A percentile compares a stretch with the other conserved stretches of the same genome.
These are phyloP conservation scores for Malus hybrid DNA, from an alignment of 331 rosid species.

Conservation along the genomic window DNA sequence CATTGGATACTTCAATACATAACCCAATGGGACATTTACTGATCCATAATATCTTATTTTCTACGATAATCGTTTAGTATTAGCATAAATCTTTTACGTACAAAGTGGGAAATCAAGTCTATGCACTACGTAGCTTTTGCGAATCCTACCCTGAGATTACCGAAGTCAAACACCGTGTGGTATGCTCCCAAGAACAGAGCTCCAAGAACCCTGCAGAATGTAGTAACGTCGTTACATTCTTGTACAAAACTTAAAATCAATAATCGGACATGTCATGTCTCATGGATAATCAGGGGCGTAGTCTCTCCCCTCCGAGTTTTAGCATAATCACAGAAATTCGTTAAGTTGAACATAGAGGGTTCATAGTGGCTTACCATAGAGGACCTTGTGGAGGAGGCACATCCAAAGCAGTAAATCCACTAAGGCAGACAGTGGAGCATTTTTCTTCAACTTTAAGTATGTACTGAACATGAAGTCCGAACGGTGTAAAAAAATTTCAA, in stretches of 20 bases:
- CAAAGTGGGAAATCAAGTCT: background rate
- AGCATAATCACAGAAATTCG: background rate
- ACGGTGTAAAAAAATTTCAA: background rate
- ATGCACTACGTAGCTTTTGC: conserved; percentile 43
- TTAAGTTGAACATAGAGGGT: background rate
- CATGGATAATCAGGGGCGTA: too few relatives aligned
- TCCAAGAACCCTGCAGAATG: conserved; percentile 70
- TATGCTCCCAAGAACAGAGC: conserved; percentile 56
- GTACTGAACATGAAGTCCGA: conserved; percentile 32
- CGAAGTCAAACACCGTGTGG: conserved; percentile 73
- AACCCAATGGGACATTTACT: too few relatives aligned
- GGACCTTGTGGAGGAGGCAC: conserved; percentile 78
- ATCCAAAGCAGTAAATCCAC: conserved; percentile 59
- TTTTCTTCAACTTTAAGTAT: conserved; percentile 44
- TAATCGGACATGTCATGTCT: background rate
- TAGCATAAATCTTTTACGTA: background rate
- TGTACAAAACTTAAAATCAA: background rate
- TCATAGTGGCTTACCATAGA: conserved; percentile 40
- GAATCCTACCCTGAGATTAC: conserved; percentile 58
- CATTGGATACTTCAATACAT: too few relatives aligned
- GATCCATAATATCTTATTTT: too few relatives aligned
- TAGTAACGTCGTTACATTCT: background rate
- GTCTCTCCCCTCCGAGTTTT: too few relatives aligned
- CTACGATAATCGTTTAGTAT: background rate
- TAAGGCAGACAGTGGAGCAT: conserved; percentile 41